Base-by-base conservation (phyloP, 768 basidiomycete genomes). In the Wakefieldia striispora region DNA sequence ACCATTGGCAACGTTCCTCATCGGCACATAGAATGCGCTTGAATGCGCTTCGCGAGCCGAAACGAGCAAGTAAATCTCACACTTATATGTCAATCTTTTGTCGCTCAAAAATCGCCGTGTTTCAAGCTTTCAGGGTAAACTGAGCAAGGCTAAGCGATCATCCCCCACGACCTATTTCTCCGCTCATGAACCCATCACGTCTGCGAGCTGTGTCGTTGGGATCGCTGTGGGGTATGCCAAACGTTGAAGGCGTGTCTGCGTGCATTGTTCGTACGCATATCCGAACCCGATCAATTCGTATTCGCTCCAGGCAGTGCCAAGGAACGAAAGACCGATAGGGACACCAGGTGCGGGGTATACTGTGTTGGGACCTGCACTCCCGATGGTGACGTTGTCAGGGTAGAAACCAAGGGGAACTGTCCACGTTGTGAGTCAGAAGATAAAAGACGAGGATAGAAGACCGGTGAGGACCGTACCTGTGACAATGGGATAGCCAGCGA, bases 261-360 rank as follows among this genome's bases (percentile, higher is more conserved):
- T 85, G 52, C 72, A 72, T 61, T 85, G 83, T 58, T 77, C 76
- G 54, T 71, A 76, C 16, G 76, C 75, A 47, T 72, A 76, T 36
- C 73, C 75, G 47, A 65, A 68, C 41, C 66, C 61, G 19, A 77
- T 60, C 10, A 77, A 68, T 40, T 65, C 56, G 48, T 66, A 70
- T 57, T 77, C 76, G 62, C 65, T 70, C 62, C 68, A 77, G 20
- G 71, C 72, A n/a, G 72, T 73, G 19, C 76, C 74, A 6, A 74
- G 50, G 57, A 76, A 75, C 29, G 69, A 64, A 17, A 77, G 55
- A 6, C 75, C 73, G 27, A 72, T 72, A 1, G 74, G 72, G 36
- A 74, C 39, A 26, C 73, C 71, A 7, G 80, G 70, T 1, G 64
- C 69, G n/a, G 62, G 64, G 36, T 60, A 62, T n/a, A 65, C 50